These are phyloP conservation scores for Monosporascus ibericus DNA, from an alignment of 2,329 filamentous ascomycete genomes.

Conservation along the genomic window DNA sequence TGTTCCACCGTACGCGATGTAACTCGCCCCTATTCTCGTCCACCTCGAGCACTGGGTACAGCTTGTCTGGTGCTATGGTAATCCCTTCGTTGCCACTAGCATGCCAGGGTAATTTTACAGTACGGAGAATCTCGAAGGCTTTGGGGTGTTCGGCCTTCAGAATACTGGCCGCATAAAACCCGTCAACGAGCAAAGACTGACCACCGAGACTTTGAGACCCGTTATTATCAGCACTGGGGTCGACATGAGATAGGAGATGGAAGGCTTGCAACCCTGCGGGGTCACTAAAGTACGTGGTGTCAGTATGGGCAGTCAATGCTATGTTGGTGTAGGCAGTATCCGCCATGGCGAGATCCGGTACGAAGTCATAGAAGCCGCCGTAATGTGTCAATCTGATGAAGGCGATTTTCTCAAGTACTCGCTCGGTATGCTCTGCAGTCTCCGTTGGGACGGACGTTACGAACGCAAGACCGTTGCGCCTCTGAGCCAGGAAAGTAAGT, in stretches of 20 bases:
- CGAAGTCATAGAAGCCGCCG: constrained; percentile 75
- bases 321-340: constrained; percentile 90
- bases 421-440: constrained; percentile 63
- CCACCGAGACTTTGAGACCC: constrained; percentile 50
- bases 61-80: constrained; percentile 64
- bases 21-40: constrained; percentile 32
- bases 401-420: constrained; percentile 72
- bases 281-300: constrained; percentile 94
- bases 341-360: constrained; percentile 77
- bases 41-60: constrained; percentile 67
- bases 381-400: constrained; percentile 91
- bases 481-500: constrained; percentile 36
- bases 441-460: constrained; percentile 61
- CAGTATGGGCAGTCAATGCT: constrained; percentile 78
- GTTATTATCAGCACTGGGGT: constrained; percentile 7
- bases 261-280: constrained; percentile 89
- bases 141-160: constrained; percentile 48
- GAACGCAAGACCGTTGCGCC: constrained; percentile 68
- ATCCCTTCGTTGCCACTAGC: constrained; percentile 86
- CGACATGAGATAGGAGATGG: constrained; percentile 73
- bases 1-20: constrained; percentile 81
- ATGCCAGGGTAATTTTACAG: constrained; percentile 63
- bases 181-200: constrained; percentile 77
- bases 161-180: constrained; percentile 64
- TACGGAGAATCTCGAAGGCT: constrained; percentile 53